phyloP scores from a whole-genome alignment of 495 filamentous ascomycete genomes.

The Barbatosphaeria neglecta region DNA sequence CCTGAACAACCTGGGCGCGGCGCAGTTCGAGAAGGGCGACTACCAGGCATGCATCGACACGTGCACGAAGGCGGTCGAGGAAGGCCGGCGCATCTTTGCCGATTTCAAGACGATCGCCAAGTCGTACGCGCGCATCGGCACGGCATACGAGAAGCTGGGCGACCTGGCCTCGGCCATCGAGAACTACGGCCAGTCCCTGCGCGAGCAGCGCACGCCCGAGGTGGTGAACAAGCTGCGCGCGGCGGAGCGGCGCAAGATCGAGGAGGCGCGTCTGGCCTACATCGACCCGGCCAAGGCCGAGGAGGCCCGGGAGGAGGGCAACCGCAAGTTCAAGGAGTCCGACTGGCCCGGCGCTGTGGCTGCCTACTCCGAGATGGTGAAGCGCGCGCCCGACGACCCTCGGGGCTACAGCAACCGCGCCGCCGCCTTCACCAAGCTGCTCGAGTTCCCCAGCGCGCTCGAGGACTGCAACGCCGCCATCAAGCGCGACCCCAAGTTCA shows the following conservation, averaged over 20 bases:
- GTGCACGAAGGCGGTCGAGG: constrained; percentile 79
- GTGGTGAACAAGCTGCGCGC: constrained; percentile 83
- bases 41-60: constrained; percentile 73
- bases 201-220: constrained; percentile 93
- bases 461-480: constrained; percentile 88
- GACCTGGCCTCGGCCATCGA: constrained; percentile 75
- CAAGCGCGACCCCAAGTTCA: constrained; percentile 83
- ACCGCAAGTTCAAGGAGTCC: constrained; percentile 88
- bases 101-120: constrained; percentile 98
- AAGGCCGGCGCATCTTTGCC: constrained; percentile 73
- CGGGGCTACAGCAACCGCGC: constrained; percentile 96
- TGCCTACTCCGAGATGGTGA: constrained; percentile 94
- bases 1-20: constrained; percentile 89
- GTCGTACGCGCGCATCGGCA: constrained; percentile 86
- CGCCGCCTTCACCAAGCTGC: constrained; percentile 89
- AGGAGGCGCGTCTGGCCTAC: constrained; percentile 65
- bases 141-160: constrained; percentile 77
- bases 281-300: constrained; percentile 87
- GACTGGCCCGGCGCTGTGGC: constrained; percentile 96
- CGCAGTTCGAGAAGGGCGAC: constrained; percentile 92
- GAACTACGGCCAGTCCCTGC: constrained; percentile 85
- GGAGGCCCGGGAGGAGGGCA: constrained; percentile 87
- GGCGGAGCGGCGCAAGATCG: constrained; percentile 83
- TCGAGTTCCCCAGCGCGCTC: constrained; percentile 87
- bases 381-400: constrained; percentile 85